Percentiles rank a stretch among this genome's conserved stretches.
These are phyloP conservation scores for Cladosporium phlei DNA, from an alignment of 2,329 filamentous ascomycete species.

Conservation along the genomic window DNA sequence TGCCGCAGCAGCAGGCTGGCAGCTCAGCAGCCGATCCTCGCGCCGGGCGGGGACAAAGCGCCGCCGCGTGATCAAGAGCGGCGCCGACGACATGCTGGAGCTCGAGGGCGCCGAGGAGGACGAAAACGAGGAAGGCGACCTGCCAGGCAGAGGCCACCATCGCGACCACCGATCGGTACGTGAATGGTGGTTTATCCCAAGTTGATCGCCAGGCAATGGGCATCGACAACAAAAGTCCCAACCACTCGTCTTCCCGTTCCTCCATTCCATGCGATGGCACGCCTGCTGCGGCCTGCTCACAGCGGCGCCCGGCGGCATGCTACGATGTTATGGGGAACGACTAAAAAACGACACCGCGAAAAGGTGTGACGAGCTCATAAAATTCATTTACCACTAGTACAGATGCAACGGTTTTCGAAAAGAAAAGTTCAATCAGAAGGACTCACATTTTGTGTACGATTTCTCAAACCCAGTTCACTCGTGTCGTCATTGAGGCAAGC, in stretches of 20 bases:
- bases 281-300: slow-evolving; percentile 1
- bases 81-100: slow-evolving; percentile 52
- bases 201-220: slow-evolving; percentile 16
- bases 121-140: slow-evolving; percentile 43
- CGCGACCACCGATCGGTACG: neutral
- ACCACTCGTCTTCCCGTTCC: slow-evolving; percentile 1
- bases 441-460: neutral
- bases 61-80: slow-evolving; percentile 28
- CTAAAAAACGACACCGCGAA: slow-evolving; percentile 1
- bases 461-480: too few relatives aligned
- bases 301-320: slow-evolving; percentile 1
- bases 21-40: slow-evolving; percentile 11
- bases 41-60: slow-evolving; percentile 26
- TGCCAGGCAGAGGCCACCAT: slow-evolving; percentile 2
- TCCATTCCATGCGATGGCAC: neutral
- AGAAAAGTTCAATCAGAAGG: neutral
- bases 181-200: neutral
- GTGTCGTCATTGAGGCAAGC: too few relatives aligned
- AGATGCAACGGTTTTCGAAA: neutral
- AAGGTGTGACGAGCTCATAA: neutral
- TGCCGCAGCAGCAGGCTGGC: slow-evolving; percentile 12
- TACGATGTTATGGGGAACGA: slow-evolving; percentile 12
- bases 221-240: slow-evolving; percentile 8
- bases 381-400: too few relatives aligned
- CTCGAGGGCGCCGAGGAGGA: slow-evolving; percentile 62